Percentiles rank a stretch among this genome's conserved stretches.
These are phyloP conservation scores for Trichoderma koningiopsis DNA, from an alignment of 2,329 filamentous ascomycete genomes.

Conservation along the genomic window DNA sequence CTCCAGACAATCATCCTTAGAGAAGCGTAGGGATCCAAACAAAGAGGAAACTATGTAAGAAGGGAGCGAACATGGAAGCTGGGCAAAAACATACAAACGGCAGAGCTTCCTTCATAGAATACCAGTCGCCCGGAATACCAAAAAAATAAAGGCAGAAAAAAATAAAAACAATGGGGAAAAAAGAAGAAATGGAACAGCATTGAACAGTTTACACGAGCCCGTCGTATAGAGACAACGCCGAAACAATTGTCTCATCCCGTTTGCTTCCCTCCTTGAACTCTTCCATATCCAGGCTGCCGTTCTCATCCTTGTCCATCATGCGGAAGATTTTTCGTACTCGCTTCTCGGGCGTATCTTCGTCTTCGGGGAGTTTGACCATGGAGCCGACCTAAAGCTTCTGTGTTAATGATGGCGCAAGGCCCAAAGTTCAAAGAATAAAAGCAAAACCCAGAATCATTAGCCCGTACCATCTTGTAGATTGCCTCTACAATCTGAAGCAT, in stretches of 20 bases:
- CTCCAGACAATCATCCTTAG: neutral
- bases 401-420: neutral
- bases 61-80: neutral
- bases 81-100: slow-evolving; percentile 11
- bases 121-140: slow-evolving; percentile 17
- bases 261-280: slow-evolving; percentile 99
- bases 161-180: slow-evolving; percentile 9
- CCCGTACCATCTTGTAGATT: slow-evolving; percentile 95
- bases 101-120: slow-evolving; percentile 18
- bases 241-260: slow-evolving; percentile 98
- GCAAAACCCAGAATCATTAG: neutral
- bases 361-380: slow-evolving; percentile 98
- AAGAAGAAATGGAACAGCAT: neutral
- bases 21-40: neutral
- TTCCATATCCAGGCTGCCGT: slow-evolving; percentile 92
- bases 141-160: slow-evolving; percentile 3
- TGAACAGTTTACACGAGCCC: slow-evolving; percentile 70
- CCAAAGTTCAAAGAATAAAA: neutral
- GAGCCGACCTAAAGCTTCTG: slow-evolving; percentile 73
- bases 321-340: slow-evolving; percentile 96
- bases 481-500: slow-evolving; percentile 99
- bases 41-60: slow-evolving; percentile 9
- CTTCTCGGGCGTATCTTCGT: slow-evolving; percentile 99
- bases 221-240: slow-evolving; percentile 92
- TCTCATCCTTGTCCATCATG: slow-evolving; percentile 99